A percentile compares a stretch with the other conserved stretches of the same genome.
Evolutionary conservation across 768 basidiomycete genomes (phyloP).

Genomic region (Rhodocollybia butyracea): DNA sequence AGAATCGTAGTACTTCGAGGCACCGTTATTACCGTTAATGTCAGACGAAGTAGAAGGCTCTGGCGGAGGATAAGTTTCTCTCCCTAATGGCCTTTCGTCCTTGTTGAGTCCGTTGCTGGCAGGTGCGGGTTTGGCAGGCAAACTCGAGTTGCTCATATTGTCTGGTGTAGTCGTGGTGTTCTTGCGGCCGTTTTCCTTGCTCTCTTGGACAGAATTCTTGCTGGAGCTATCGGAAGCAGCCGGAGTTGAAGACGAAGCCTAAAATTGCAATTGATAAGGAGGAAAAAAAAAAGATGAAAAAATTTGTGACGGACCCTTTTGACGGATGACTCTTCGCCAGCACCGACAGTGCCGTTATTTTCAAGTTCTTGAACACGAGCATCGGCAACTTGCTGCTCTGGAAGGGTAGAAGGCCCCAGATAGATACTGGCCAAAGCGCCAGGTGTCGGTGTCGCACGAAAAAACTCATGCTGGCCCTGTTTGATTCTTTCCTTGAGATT

Average conservation of each 20-base stretch:
- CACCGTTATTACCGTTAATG: conserved; percentile 25
- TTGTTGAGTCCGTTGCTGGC: not conserved
- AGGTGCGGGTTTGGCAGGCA: conserved; percentile 5
- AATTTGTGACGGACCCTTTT: not conserved
- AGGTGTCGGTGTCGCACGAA: conserved; percentile 63
- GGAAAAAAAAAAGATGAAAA: not conserved
- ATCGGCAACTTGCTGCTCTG: conserved; percentile 18
- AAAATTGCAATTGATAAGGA: not conserved
- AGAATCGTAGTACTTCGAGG: conserved; percentile 18
- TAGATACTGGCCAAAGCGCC: conserved; percentile 62
- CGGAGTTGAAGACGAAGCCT: not conserved
- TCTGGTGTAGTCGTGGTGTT: not conserved
- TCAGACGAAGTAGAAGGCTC: conserved; percentile 13
- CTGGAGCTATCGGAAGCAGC: not conserved
- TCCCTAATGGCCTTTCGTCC: not conserved
- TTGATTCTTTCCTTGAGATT: conserved; percentile 73
- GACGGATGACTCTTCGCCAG: not conserved
- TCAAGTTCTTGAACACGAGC: too few relatives aligned
- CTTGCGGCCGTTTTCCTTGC: conserved; percentile 4
- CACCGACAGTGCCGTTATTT: too few relatives aligned
- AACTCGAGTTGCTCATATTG: not conserved
- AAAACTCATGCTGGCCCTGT: conserved; percentile 69
- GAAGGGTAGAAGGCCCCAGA: conserved; percentile 43
- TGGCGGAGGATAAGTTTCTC: conserved; percentile 6
- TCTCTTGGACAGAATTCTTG: conserved; percentile 4